Evolutionary conservation across 805 yeast species (phyloP), one percentile per base, ranked within the genome.

Genomic region (Nakazawaea holstii): DNA sequence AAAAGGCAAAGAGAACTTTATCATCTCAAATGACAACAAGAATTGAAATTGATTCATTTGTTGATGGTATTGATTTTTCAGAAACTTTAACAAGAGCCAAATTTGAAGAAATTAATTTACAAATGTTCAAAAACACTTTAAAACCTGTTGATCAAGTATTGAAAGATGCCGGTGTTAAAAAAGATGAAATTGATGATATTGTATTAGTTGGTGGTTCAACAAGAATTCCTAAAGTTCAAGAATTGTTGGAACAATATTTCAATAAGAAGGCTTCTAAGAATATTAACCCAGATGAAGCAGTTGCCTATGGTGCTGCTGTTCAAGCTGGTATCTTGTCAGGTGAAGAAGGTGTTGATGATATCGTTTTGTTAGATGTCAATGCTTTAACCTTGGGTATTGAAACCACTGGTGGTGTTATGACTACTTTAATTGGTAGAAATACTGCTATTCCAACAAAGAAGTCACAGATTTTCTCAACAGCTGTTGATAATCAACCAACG

Each of bases 151-250:
- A 89, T 72, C 92, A 87, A 72, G 98, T 92, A 43, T 77, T 92
- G 67, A 87, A 87, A 70, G 99, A 94, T 70, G 82, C 97, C 45
- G 92, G 91, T 67, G 77, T 91, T 54, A 82, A 83, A 69, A 87
- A 87, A 73, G 73, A 83, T 54, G 96, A 88, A 59, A 80, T 92
- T 60, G 89, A 92, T 68, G 99, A 92, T 64, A 90, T 92, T 65
- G 98, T 92, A 39, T 76, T 92, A 46, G 99, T 92, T 64, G 99
- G 99, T 78, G 99, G 99, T 72, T 92, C 99, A 36, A 94, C 99
- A 48, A 88, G 98, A 80, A 94, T 92, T 74, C 99, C 98, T 73
- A 94, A 90, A 79, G 92, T 92, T 59, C 98, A 91, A 76, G 86
- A 87, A 73, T 78, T 92, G 61, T 79, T 92, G 58, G 95, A 92